Evolutionary conservation across 306 rosid genomes (phyloP), one percentile per base, ranked within the genome.

Genomic region (Citrullus mucosospermus): DNA sequence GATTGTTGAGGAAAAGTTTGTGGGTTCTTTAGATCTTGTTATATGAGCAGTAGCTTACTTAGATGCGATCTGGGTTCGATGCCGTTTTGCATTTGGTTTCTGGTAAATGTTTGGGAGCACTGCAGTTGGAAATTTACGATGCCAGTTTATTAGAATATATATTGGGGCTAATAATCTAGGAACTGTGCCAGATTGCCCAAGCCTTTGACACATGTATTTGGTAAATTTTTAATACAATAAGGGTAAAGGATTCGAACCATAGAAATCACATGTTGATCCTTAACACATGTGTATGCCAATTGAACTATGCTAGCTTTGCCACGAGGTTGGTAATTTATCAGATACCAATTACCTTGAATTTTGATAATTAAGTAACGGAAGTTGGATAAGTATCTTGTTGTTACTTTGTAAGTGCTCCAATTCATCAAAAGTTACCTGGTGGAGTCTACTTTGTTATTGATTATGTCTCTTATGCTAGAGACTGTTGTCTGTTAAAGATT

Each of bases 41-140:
- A 20, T 78, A 11, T 85, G 70, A 77, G 80, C 59, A 69, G 0
- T 6, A 56, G 54, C 75, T 32, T 50, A 63, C 65, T 53, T 66
- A 13, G 44, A 57, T 83, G 41, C 72, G 81, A 83, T 78, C 70
- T 82, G 79, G 51, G 38, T 46, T 79, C 32, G 48, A 74, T 18
- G 48, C 43, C 63, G 22, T 74, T 74, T 34, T 83, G 39, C 78
- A 76, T 76, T 53, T 78, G 63, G 80, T 80, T 80, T 83, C 66
- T 80, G 56, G 78, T 82, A 70, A 81, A 78, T 53, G 74, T 81
- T 82, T 59, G 34, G 73, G 81, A 56, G 66, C 44, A 20, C 39
- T 66, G 80, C 20, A 61, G 76, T 54, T 66, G 66, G 76, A 79
- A 20, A 54, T 53, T 43, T 28, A 4, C 2, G 20, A 38, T 58